Percentiles rank a stretch among this genome's conserved stretches.
Conservation (phyloP, 345 rosid species). For the Passiflora organensis region DNA sequence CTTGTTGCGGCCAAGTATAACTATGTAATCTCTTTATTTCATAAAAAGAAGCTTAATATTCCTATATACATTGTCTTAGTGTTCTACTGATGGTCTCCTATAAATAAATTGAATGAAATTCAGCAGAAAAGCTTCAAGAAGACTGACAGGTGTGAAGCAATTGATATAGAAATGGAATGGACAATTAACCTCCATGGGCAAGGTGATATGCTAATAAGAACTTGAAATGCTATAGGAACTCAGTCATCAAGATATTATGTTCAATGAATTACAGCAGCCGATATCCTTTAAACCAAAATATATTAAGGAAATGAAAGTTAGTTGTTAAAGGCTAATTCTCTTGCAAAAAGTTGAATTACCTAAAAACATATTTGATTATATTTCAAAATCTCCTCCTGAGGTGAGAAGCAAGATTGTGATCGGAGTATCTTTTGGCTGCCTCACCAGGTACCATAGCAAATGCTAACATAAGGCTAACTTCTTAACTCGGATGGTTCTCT, state of each 20-base stretch:
- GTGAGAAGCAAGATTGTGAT: constrained; percentile 12
- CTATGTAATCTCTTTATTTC: no score
- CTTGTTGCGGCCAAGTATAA: no score
- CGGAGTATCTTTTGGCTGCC: background rate
- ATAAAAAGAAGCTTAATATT: no score
- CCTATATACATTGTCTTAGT: no score
- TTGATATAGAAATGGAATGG: no score
- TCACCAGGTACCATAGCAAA: background rate
- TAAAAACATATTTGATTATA: constrained; percentile 7
- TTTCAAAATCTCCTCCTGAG: constrained; percentile 16
- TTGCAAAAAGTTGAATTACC: background rate
- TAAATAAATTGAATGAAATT: no score
- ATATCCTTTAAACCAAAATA: background rate
- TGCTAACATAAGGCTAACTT: constrained; percentile 7
- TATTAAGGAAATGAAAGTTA: background rate
- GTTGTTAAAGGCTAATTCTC: background rate
- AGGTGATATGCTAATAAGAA: no score
- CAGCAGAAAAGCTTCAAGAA: no score
- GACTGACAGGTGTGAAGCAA: no score
- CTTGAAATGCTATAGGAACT: background rate
- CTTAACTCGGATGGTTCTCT: constrained; percentile 22
- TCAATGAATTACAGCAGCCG: no score
- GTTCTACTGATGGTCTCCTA: no score
- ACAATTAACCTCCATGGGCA: no score
- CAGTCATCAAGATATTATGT: background rate